A percentile compares a stretch with the other conserved stretches of the same genome.
These are phyloP conservation scores for Thalassiosira mediterranea DNA, from an alignment of 352 stramenopile genomes.

Conservation along the genomic window DNA sequence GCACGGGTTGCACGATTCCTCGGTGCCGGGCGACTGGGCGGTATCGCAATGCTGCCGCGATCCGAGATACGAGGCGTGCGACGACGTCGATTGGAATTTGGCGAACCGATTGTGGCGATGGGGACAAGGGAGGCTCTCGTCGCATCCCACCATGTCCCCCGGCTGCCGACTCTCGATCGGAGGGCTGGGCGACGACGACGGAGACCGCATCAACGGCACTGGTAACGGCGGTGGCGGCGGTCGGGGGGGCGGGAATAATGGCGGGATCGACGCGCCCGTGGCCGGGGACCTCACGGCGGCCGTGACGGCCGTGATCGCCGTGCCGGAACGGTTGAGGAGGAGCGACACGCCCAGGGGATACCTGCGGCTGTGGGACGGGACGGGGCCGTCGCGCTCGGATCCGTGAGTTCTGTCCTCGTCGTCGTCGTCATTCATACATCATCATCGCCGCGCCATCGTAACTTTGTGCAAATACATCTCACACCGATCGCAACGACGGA, in stretches of 20 bases:
- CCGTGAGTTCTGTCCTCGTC: constrained; percentile 48
- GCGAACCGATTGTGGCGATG: constrained; percentile 54
- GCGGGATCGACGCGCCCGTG: constrained; percentile 26
- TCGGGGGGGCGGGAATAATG: constrained; percentile 25
- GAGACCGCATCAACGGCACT: neutral
- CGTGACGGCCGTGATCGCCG: constrained; percentile 58
- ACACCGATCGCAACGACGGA: too few species aligned
- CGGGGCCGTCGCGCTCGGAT: constrained; percentile 67
- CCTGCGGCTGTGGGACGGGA: constrained; percentile 82
- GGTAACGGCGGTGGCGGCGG: too few species aligned
- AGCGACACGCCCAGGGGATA: constrained; percentile 59
- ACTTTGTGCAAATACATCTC: too few species aligned
- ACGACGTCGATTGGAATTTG: constrained; percentile 19
- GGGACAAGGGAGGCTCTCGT: constrained; percentile 53
- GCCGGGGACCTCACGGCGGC: constrained; percentile 66
- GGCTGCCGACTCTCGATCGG: constrained; percentile 17
- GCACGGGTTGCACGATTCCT: constrained; percentile 39
- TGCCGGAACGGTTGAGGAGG: constrained; percentile 33
- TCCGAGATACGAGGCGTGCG: neutral
- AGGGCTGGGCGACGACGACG: neutral
- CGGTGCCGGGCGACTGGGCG: constrained; percentile 30
- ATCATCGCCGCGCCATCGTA: too few species aligned
- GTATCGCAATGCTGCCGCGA: constrained; percentile 34
- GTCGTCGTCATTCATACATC: too few species aligned
- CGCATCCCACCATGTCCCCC: constrained; percentile 55